Evolutionary conservation across 176 grass and related monocot genomes (phyloP).

Genomic region (Coix lacrymajobi): DNA sequence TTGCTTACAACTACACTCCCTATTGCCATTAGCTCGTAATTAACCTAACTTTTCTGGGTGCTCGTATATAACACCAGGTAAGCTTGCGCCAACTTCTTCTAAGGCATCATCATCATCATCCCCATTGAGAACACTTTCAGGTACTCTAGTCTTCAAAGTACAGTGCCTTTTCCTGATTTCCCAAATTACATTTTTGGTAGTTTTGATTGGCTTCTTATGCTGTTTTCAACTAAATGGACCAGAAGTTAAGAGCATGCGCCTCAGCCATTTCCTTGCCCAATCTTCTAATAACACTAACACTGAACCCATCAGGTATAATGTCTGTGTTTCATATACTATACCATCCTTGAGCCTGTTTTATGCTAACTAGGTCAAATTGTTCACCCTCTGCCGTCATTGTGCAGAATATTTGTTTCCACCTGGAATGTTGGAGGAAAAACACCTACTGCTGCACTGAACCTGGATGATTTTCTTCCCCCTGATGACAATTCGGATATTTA

Average conservation of each 20-base stretch:
- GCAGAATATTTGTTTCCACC: constrained; percentile 85
- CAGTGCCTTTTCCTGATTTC: neutral
- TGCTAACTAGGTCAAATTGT: neutral
- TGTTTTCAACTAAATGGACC: constrained; percentile 29
- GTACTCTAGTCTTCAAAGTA: constrained; percentile 19
- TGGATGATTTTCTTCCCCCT: constrained; percentile 64
- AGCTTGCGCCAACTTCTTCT: constrained; percentile 39
- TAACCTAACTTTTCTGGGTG: constrained; percentile 4
- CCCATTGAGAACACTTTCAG: constrained; percentile 55
- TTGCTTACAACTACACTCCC: neutral
- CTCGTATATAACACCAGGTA: constrained; percentile 11
- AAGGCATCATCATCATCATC: constrained; percentile 46
- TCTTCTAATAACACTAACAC: constrained; percentile 44
- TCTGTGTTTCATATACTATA: neutral
- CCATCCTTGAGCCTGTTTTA: neutral
- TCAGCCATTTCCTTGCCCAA: constrained; percentile 49
- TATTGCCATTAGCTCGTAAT: neutral
- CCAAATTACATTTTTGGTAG: neutral
- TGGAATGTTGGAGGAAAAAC: constrained; percentile 97
- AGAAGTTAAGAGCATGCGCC: constrained; percentile 46
- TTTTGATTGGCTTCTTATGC: constrained; percentile 6
- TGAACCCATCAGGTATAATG: constrained; percentile 57
- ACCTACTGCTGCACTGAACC: constrained; percentile 58
- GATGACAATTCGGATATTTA: constrained; percentile 85
- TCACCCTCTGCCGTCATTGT: neutral